These are phyloP conservation scores for Globisporangium carolinianum DNA, from an alignment of 352 stramenopile genomes.

Conservation along the genomic window DNA sequence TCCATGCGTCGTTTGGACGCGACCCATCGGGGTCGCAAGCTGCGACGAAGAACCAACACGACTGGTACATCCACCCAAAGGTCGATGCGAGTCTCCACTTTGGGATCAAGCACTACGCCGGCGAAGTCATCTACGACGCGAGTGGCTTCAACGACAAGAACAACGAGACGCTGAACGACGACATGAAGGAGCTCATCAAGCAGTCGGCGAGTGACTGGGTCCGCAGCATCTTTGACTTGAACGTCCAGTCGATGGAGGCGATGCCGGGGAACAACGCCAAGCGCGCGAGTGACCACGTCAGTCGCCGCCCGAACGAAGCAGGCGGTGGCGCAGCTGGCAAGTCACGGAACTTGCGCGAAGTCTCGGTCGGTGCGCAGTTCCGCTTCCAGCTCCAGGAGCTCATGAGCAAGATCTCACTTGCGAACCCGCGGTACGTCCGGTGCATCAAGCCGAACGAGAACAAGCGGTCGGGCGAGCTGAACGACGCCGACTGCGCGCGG, in stretches of 20 bases:
- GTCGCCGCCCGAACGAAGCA: slow-evolving; percentile 42
- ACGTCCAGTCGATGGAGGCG: slow-evolving; percentile 80
- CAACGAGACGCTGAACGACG: slow-evolving; percentile 94
- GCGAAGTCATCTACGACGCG: slow-evolving; percentile 96
- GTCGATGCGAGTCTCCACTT: slow-evolving; percentile 87
- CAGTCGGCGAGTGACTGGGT: slow-evolving; percentile 81
- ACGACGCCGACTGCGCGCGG: slow-evolving; percentile 75
- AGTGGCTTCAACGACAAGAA: slow-evolving; percentile 98
- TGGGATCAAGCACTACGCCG: slow-evolving; percentile 87
- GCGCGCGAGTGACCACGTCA: slow-evolving; percentile 54
- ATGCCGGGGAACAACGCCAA: slow-evolving; percentile 67
- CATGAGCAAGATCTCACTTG: slow-evolving; percentile 86
- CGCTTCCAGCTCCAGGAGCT: slow-evolving; percentile 85
- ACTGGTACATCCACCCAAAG: slow-evolving; percentile 87
- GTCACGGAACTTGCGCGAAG: slow-evolving; percentile 76
- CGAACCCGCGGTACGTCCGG: slow-evolving; percentile 84
- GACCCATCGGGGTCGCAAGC: slow-evolving; percentile 36
- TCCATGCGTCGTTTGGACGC: slow-evolving; percentile 79
- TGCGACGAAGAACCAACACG: slow-evolving; percentile 73
- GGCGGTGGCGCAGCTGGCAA: slow-evolving; percentile 47
- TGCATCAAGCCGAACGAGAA: slow-evolving; percentile 88
- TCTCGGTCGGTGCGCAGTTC: slow-evolving; percentile 86
- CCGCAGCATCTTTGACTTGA: slow-evolving; percentile 79
- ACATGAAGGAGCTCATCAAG: slow-evolving; percentile 91
- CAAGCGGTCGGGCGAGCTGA: slow-evolving; percentile 71